Conservation (phyloP, 495 filamentous ascomycete genomes). For the Achaetomiella virescens region DNA sequence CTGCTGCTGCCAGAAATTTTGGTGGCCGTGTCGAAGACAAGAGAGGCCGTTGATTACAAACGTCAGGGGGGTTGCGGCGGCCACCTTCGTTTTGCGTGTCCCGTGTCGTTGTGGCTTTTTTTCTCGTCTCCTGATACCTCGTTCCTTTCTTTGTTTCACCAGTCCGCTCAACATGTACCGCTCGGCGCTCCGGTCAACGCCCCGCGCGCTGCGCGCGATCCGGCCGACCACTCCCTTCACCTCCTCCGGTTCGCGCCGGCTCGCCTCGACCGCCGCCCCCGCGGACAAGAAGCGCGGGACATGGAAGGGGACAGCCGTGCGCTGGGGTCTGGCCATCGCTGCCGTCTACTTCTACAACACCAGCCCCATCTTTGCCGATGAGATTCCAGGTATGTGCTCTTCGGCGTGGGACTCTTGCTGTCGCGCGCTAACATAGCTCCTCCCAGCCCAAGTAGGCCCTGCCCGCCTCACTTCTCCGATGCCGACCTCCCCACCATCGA, state of each 20-base stretch:
- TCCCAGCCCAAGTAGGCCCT: constrained; percentile 25
- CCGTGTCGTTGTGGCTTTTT: constrained; percentile 7
- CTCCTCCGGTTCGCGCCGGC: constrained; percentile 45
- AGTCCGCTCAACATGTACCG: constrained; percentile 51
- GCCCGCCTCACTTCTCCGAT: constrained; percentile 40
- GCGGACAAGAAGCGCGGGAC: constrained; percentile 62
- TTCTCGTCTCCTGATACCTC: background rate
- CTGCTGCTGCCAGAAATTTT: constrained; percentile 25
- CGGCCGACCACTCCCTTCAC: constrained; percentile 30
- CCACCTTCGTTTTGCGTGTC: constrained; percentile 16
- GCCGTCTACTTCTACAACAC: constrained; percentile 94
- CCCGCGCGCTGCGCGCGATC: constrained; percentile 40
- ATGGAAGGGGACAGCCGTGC: constrained; percentile 70
- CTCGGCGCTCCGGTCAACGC: constrained; percentile 50
- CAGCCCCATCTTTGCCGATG: constrained; percentile 76
- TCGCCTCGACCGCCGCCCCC: constrained; percentile 65
- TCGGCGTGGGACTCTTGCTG: background rate
- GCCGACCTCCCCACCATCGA: constrained; percentile 45
- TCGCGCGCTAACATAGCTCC: background rate
- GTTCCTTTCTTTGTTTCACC: constrained; percentile 1
- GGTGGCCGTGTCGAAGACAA: constrained; percentile 5
- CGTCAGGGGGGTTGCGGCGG: constrained; percentile 12
- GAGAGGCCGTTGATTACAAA: constrained; percentile 24
- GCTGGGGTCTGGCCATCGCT: constrained; percentile 70
- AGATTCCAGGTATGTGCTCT: constrained; percentile 58